Conservation (phyloP, 441 rosid species). For the Macaranga tanarius region DNA sequence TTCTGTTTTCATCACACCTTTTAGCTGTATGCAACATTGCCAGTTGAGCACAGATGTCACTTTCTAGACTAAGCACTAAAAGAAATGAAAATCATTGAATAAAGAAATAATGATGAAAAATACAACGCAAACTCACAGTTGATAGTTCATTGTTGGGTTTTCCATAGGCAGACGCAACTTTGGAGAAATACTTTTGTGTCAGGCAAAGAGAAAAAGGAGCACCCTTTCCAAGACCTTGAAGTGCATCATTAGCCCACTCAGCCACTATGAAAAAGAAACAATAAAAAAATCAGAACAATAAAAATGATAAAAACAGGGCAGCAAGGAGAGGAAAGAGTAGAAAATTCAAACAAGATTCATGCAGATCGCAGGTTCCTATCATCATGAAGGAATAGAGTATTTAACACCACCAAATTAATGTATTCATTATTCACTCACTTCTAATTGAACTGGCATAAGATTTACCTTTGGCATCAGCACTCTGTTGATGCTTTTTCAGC, state of each 20-base stretch:
- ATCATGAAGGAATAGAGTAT: not conserved
- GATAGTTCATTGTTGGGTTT: conserved; percentile 53
- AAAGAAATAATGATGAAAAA: not conserved
- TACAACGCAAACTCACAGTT: conserved; percentile 44
- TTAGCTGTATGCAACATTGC: conserved; percentile 44
- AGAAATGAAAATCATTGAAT: not conserved
- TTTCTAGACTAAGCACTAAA: not conserved
- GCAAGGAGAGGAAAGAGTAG: not conserved
- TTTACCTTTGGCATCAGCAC: conserved; percentile 66
- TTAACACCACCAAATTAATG: not conserved
- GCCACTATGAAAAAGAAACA: conserved; percentile 38
- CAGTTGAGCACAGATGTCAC: conserved; percentile 12
- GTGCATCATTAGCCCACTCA: conserved; percentile 81
- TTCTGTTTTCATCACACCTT: conserved; percentile 80
- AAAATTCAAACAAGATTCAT: not conserved
- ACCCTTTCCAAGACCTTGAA: conserved; percentile 72
- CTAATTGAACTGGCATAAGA: conserved; percentile 1
- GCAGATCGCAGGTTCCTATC: not conserved
- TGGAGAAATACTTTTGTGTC: conserved; percentile 62
- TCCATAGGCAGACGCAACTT: conserved; percentile 62
- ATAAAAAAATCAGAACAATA: not conserved
- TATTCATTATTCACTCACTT: not conserved
- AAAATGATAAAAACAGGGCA: not conserved
- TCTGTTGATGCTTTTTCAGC: conserved; percentile 59
- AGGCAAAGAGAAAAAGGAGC: conserved; percentile 85